A percentile compares a stretch with the other conserved stretches of the same genome.
Evolutionary conservation across 2,329 filamentous ascomycete species (phyloP).

Genomic region (Diaporthe ampelina): DNA sequence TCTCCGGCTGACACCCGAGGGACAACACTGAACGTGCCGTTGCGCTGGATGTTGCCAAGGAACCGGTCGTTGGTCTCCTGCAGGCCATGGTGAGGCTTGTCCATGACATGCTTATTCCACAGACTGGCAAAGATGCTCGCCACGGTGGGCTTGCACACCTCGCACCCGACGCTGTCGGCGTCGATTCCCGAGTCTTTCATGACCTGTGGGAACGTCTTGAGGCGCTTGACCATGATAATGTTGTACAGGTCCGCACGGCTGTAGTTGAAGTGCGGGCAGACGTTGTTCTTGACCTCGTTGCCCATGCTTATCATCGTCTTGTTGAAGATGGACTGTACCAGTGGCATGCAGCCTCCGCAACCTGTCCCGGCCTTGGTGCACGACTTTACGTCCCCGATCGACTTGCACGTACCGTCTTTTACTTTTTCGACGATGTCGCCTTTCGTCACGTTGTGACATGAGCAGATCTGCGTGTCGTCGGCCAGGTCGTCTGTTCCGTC

Average conservation of each 20-base stretch:
- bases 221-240: constrained; percentile 85
- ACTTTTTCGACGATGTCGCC: constrained; percentile 80
- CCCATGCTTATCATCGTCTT: constrained; percentile 88
- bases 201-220: constrained; percentile 79
- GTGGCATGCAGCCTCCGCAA: constrained; percentile 90
- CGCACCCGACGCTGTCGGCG: constrained; percentile 81
- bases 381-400: constrained; percentile 84
- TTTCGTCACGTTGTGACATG: constrained; percentile 93
- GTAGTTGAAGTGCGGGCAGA: constrained; percentile 88
- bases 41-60: constrained; percentile 89
- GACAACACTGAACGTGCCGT: constrained; percentile 91
- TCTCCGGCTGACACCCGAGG: constrained; percentile 87
- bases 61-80: constrained; percentile 94
- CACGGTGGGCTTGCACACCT: constrained; percentile 87
- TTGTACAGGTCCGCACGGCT: constrained; percentile 92
- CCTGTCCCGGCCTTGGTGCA: constrained; percentile 94
- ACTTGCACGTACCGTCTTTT: constrained; percentile 85
- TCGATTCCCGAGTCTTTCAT: constrained; percentile 85
- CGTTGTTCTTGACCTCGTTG: constrained; percentile 86
- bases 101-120: constrained; percentile 88
- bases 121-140: constrained; percentile 85
- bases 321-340: constrained; percentile 92
- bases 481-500: constrained; percentile 82
- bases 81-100: constrained; percentile 75
- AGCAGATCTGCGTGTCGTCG: constrained; percentile 91